Conservation (phyloP, 2,329 filamentous ascomycete species). For the Trichoderma aggressivum region DNA sequence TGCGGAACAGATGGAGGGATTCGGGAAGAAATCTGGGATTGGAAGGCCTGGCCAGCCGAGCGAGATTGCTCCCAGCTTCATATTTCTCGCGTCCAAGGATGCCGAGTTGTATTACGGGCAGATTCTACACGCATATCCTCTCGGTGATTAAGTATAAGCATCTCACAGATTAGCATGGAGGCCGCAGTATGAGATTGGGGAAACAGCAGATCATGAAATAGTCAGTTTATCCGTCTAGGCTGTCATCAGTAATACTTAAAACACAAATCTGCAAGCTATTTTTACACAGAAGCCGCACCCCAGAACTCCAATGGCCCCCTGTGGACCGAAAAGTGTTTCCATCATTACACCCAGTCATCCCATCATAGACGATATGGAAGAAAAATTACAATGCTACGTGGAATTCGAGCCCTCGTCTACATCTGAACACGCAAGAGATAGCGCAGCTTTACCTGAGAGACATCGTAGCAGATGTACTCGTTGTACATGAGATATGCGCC, state of each 20-base stretch:
- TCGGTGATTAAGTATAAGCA: constrained; percentile 32
- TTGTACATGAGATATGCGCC: constrained; percentile 60
- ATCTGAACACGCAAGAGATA: constrained; percentile 66
- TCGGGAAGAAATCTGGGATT: constrained; percentile 37
- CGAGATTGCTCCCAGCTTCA: constrained; percentile 41
- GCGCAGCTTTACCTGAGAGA: constrained; percentile 65
- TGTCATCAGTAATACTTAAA: not conserved
- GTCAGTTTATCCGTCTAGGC: not conserved
- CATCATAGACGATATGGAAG: not conserved
- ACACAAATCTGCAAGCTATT: not conserved
- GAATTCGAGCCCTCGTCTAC: constrained; percentile 14
- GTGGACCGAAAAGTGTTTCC: not conserved
- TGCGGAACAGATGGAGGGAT: constrained; percentile 44
- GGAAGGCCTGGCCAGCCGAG: constrained; percentile 43
- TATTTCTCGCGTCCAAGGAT: constrained; percentile 41
- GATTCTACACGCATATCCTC: constrained; percentile 39
- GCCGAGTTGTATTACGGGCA: constrained; percentile 39
- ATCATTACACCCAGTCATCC: not conserved
- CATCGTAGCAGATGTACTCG: constrained; percentile 70
- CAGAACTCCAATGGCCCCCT: not conserved
- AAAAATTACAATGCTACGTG: not conserved
- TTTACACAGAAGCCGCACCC: not conserved
- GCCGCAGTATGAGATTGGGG: not conserved
- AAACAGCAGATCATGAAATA: not conserved
- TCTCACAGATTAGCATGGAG: not conserved